Base-by-base conservation (phyloP, 768 basidiomycete species). In the Tephrocybe sp. region DNA sequence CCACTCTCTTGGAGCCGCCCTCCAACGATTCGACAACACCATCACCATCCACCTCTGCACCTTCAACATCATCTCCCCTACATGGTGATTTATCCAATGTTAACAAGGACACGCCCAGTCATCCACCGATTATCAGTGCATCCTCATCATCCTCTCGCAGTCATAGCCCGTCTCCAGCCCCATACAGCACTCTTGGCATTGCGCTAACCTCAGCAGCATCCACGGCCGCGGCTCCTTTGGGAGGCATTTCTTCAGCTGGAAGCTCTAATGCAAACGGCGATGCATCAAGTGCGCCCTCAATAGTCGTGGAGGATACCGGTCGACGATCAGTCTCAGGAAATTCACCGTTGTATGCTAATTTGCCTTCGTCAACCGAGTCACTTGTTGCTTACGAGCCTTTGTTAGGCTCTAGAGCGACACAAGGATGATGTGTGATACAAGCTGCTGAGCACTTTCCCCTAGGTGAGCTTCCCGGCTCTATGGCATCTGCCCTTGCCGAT, bases 301-400 rank as follows among this genome's bases (percentile, higher is more conserved):
- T 66, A 62, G 65, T 66, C 46, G 60, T 57, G 36, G 58, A 49
- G 30, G 32, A 33, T 48, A 48, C 43, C 45, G 20, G 35, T 22
- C 50, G 35, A 49, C 39, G 55, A 16, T 35, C 42, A 35, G 48
- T 44, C 45, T 59, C 46, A 17, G 45, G 52, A 26, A 60, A 58
- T 51, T 42, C 65, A 22, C 54, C 64, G 38, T 62, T 67, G 50
- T 79, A 76, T 58, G 74, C 72, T 49, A 63, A 68, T 41, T 63
- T 77, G 34, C 72, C 72, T 35, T 78, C 79, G 45, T 74, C 76
- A 23, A 72, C 73, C 4, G 76, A 75, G 42, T 76, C 73, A 2
- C 61, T 65, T 16, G 48, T 71, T 38, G 66, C 66, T 19, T 68
- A 69, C 58, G 72, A 71, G 56, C 74, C 72, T 30, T 65, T 75